Evolutionary conservation across 2,329 filamentous ascomycete genomes (phyloP).

Genomic region (Spiromastix sp.): DNA sequence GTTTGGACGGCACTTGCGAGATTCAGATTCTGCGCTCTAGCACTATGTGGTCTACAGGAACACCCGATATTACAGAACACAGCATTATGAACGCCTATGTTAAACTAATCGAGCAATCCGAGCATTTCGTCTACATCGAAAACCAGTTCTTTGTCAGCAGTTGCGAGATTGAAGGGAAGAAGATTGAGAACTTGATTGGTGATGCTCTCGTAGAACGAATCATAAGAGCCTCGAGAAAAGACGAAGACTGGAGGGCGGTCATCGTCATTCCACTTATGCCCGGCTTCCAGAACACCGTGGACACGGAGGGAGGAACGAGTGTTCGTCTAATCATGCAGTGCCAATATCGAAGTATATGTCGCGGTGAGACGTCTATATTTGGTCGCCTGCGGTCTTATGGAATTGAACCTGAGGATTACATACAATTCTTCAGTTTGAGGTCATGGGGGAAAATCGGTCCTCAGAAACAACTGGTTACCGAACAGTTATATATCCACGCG

Average conservation of each 20-base stretch:
- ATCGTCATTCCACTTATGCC: slow-evolving; percentile 84
- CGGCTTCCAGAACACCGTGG: slow-evolving; percentile 84
- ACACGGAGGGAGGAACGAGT: slow-evolving; percentile 71
- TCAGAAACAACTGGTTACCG: slow-evolving; percentile 64
- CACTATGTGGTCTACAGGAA: slow-evolving; percentile 53
- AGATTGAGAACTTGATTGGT: slow-evolving; percentile 81
- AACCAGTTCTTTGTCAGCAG: slow-evolving; percentile 92
- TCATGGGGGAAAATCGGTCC: slow-evolving; percentile 88
- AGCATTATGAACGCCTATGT: slow-evolving; percentile 81
- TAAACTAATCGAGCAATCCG: slow-evolving; percentile 64
- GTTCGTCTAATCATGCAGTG: slow-evolving; percentile 97
- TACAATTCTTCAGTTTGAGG: slow-evolving; percentile 90
- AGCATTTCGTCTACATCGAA: slow-evolving; percentile 95
- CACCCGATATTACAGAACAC: slow-evolving; percentile 50
- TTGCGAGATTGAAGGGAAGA: slow-evolving; percentile 72
- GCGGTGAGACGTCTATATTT: slow-evolving; percentile 85
- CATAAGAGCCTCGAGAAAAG: slow-evolving; percentile 67
- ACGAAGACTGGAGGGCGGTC: slow-evolving; percentile 82
- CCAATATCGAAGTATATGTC: slow-evolving; percentile 91
- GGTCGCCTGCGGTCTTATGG: slow-evolving; percentile 63
- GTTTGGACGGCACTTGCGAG: slow-evolving; percentile 87
- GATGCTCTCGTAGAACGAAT: slow-evolving; percentile 84
- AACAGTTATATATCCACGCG: slow-evolving; percentile 90
- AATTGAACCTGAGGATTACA: slow-evolving; percentile 66
- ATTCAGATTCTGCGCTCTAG: slow-evolving; percentile 92